These are phyloP conservation scores for Psophocarpus tetragonolobus DNA, from an alignment of 306 rosid species.

Conservation along the genomic window DNA sequence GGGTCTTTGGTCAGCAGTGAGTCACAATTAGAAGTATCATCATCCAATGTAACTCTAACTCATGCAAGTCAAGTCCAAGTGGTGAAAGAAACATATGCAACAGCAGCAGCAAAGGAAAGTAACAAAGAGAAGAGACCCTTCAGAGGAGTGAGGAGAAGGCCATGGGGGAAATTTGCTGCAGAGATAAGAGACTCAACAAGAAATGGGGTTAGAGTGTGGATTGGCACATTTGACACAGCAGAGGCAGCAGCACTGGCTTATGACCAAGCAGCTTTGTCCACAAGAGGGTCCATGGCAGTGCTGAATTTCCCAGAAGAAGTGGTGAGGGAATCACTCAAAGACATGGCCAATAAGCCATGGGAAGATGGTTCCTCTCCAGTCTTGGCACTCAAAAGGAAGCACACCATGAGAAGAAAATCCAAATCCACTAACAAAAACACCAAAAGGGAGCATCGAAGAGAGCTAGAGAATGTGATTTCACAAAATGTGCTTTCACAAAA, in stretches of 20 bases:
- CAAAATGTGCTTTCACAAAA: constrained; percentile 40
- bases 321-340: constrained; percentile 51
- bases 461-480: not conserved
- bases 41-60: constrained; percentile 28
- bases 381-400: constrained; percentile 66
- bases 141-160: constrained; percentile 84
- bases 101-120: not conserved
- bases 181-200: constrained; percentile 92
- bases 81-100: not conserved
- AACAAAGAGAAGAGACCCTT: constrained; percentile 32
- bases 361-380: constrained; percentile 69
- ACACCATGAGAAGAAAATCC: constrained; percentile 38
- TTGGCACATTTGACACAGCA: constrained; percentile 86
- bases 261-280: constrained; percentile 84
- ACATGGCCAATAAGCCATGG: constrained; percentile 31
- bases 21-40: constrained; percentile 45
- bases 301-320: constrained; percentile 69
- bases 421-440: constrained; percentile 24
- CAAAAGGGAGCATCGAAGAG: not conserved
- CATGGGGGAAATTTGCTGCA: constrained; percentile 96
- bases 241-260: constrained; percentile 92
- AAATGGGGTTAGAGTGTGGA: constrained; percentile 86
- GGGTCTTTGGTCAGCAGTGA: constrained; percentile 18
- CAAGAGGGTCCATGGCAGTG: constrained; percentile 72
- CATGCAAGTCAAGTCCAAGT: not conserved